These are phyloP conservation scores for Lonicera japonica DNA, from an alignment of 129 eudicot species.

Conservation along the genomic window DNA sequence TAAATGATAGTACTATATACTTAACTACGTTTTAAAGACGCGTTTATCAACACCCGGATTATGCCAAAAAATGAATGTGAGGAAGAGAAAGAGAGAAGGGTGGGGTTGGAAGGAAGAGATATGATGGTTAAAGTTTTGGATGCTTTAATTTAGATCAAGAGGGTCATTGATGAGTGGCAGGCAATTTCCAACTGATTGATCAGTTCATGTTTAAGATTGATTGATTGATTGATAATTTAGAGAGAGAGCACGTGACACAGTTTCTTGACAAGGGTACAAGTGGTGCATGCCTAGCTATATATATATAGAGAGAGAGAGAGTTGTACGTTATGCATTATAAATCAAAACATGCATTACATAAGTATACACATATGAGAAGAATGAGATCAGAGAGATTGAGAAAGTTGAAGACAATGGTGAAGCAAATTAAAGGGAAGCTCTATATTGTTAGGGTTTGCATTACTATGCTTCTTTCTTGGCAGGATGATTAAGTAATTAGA, in stretches of 20 bases:
- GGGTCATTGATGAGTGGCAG: conserved; percentile 16
- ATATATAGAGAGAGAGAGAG: not conserved
- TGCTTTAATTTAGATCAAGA: not conserved
- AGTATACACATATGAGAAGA: not conserved
- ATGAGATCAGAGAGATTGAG: conserved; percentile 25
- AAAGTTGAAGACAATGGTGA: conserved; percentile 37
- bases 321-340: not conserved
- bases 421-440: conserved; percentile 32
- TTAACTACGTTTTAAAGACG: not conserved
- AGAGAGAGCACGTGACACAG: not conserved
- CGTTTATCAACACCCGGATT: not conserved
- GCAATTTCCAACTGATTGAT: conserved; percentile 10
- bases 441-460: conserved; percentile 47
- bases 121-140: not conserved
- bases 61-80: too few relatives aligned
- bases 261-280: not conserved
- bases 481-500: conserved; percentile 8
- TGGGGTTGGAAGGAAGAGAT: conserved; percentile 9
- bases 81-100: not conserved
- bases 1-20: not conserved
- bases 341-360: not conserved
- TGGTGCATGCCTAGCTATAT: not conserved
- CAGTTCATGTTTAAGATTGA: not conserved
- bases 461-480: conserved; percentile 39
- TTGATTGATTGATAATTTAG: not conserved